Evolutionary conservation across 1,139 yeast genomes (phyloP).

Genomic region (Yamadazyma epiphylla): DNA sequence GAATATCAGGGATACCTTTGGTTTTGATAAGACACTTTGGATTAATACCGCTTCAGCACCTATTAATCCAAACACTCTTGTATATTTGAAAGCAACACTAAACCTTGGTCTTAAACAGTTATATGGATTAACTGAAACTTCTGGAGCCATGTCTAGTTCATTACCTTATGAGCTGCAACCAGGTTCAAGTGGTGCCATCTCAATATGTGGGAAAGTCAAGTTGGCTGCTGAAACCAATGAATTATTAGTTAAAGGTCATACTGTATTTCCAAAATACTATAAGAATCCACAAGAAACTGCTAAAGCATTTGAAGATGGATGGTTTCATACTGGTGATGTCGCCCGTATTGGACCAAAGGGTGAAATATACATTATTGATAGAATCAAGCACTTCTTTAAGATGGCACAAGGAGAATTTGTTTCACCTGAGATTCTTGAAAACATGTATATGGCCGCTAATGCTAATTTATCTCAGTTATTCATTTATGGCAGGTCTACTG

Average conservation of each 20-base stretch:
- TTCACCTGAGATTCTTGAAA: slow-evolving; percentile 35
- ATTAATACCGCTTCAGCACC: slow-evolving; percentile 37
- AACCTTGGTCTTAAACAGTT: slow-evolving; percentile 32
- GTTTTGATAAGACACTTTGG: slow-evolving; percentile 23
- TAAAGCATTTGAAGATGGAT: slow-evolving; percentile 21
- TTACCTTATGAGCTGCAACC: slow-evolving; percentile 27
- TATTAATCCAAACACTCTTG: slow-evolving; percentile 26
- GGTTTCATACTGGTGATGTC: slow-evolving; percentile 39
- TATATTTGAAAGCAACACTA: slow-evolving; percentile 30
- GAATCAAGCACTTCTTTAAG: slow-evolving; percentile 40
- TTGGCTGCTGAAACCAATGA: slow-evolving; percentile 27
- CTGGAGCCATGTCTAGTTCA: slow-evolving; percentile 30
- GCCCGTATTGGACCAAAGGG: slow-evolving; percentile 26
- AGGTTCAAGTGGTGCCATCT: slow-evolving; percentile 32
- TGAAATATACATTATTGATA: slow-evolving; percentile 29
- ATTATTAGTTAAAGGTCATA: slow-evolving; percentile 29
- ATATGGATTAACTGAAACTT: slow-evolving; percentile 37
- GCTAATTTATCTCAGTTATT: slow-evolving; percentile 26
- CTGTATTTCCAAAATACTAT: slow-evolving; percentile 26
- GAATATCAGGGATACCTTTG: slow-evolving; percentile 23
- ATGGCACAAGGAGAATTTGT: slow-evolving; percentile 37
- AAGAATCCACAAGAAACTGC: slow-evolving; percentile 23
- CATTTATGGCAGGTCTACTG: slow-evolving; percentile 54
- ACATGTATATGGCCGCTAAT: slow-evolving; percentile 25
- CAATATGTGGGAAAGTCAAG: slow-evolving; percentile 23